Evolutionary conservation across 805 yeast genomes (phyloP).

Genomic region (Yarrowia yakushimensis): DNA sequence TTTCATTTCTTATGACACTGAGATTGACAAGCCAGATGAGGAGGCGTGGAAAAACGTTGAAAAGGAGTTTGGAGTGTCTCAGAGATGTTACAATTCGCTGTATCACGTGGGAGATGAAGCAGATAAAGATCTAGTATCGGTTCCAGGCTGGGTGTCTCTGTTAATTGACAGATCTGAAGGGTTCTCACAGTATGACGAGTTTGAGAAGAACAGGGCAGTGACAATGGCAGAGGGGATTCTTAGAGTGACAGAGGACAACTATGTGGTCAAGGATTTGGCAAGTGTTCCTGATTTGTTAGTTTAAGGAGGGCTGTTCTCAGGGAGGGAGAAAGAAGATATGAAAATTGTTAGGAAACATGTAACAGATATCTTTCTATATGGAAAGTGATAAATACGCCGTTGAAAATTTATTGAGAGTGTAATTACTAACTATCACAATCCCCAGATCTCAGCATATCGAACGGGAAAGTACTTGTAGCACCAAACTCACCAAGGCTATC

Average conservation of each 20-base stretch:
- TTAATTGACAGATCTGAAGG: slow-evolving; percentile 1
- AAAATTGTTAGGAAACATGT: too few species aligned
- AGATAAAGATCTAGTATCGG: background rate
- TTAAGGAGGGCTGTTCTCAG: too few species aligned
- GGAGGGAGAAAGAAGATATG: too few species aligned
- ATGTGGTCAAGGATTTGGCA: background rate
- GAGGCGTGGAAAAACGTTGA: slow-evolving; percentile 10
- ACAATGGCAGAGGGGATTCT: background rate
- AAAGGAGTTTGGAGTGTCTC: background rate
- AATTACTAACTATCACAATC: too few species aligned
- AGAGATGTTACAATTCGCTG: background rate
- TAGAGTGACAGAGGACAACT: background rate
- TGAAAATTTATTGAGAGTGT: too few species aligned
- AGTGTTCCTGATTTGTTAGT: background rate
- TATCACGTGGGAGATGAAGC: slow-evolving; percentile 20
- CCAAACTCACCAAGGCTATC: too few species aligned
- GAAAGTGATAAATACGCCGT: too few species aligned
- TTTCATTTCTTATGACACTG: background rate
- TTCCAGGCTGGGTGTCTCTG: background rate
- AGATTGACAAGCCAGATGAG: background rate
- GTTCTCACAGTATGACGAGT: background rate
- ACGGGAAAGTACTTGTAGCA: too few species aligned
- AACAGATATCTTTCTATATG: too few species aligned
- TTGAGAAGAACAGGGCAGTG: background rate
- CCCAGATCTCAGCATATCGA: too few species aligned